A percentile compares a stretch with the other conserved stretches of the same genome.
phyloP scores from a whole-genome alignment of 225 moss, liverwort and hornwort genomes.

The Pseudisothecium myosuroides region DNA sequence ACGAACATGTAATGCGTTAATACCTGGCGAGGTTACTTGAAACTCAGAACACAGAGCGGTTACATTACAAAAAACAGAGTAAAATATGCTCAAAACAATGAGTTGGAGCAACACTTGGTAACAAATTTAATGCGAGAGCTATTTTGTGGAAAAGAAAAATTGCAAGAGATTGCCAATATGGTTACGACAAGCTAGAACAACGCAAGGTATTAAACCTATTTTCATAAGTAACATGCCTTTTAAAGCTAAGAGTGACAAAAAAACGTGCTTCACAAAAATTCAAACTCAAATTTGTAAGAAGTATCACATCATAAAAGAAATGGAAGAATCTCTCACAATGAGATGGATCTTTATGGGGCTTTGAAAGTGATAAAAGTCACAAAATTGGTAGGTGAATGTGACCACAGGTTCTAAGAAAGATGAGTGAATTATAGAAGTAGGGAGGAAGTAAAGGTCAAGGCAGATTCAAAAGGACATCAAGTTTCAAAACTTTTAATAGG shows the following conservation, averaged over 20 bases:
- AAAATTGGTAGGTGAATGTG: background rate
- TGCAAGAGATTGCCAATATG: background rate
- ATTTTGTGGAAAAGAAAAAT: background rate
- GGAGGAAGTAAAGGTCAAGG: background rate
- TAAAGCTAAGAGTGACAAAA: background rate
- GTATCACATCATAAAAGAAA: background rate
- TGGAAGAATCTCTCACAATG: background rate
- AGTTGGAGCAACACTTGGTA: background rate
- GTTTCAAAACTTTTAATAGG: background rate
- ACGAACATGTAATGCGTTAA: background rate
- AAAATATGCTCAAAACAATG: background rate
- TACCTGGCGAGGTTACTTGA: background rate
- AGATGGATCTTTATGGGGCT: background rate
- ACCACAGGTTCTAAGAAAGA: background rate
- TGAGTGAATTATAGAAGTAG: background rate
- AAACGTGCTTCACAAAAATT: background rate
- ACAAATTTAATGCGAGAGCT: background rate
- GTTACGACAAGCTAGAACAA: background rate
- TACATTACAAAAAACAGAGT: background rate
- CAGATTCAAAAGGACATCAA: conserved; percentile 7
- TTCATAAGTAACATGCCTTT: background rate
- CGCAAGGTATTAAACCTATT: background rate
- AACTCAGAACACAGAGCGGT: background rate
- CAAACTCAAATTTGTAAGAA: background rate
- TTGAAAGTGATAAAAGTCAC: background rate